Conservation (phyloP, 768 basidiomycete genomes). For the Agaricus sinodeliciosus region DNA sequence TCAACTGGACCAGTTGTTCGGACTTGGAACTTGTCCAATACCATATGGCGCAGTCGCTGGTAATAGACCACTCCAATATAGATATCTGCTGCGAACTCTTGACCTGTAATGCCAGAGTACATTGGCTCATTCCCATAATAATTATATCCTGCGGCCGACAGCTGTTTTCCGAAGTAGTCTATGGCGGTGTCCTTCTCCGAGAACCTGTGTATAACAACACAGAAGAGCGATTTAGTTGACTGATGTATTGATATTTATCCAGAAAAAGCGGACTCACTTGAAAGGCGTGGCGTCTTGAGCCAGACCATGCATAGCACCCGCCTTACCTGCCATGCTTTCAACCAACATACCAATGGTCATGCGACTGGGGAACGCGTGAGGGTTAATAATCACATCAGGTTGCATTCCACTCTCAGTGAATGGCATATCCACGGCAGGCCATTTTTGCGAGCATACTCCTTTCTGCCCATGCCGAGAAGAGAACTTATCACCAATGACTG, state of each 20-base stretch:
- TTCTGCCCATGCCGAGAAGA: slow-evolving; percentile 99
- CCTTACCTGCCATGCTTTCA: slow-evolving; percentile 99
- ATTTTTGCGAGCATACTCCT: slow-evolving; percentile 99
- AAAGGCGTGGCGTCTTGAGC: slow-evolving; percentile 99
- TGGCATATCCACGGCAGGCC: slow-evolving; percentile 97
- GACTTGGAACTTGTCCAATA: slow-evolving; percentile 99
- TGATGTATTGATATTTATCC: slow-evolving; percentile 4
- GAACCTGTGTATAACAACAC: slow-evolving; percentile 48
- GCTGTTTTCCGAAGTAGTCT: slow-evolving; percentile 95
- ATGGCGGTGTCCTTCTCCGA: slow-evolving; percentile 96
- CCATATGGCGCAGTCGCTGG: slow-evolving; percentile 98
- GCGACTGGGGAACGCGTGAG: slow-evolving; percentile 97
- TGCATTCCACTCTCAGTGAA: slow-evolving; percentile 99
- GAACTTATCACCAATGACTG: slow-evolving; percentile 99
- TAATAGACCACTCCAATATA: slow-evolving; percentile 99
- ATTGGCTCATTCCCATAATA: slow-evolving; percentile 99
- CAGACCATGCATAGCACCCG: slow-evolving; percentile 96
- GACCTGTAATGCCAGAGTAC: slow-evolving; percentile 99
- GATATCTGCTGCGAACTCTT: slow-evolving; percentile 98
- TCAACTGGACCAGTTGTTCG: slow-evolving; percentile 98
- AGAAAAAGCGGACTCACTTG: slow-evolving; percentile 50
- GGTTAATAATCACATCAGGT: slow-evolving; percentile 99
- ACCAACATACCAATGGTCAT: slow-evolving; percentile 99
- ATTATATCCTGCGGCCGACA: slow-evolving; percentile 91
- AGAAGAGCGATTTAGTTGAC: background rate